These are phyloP conservation scores for Epichloe amarillans DNA, from an alignment of 2,329 filamentous ascomycete species.

Conservation along the genomic window DNA sequence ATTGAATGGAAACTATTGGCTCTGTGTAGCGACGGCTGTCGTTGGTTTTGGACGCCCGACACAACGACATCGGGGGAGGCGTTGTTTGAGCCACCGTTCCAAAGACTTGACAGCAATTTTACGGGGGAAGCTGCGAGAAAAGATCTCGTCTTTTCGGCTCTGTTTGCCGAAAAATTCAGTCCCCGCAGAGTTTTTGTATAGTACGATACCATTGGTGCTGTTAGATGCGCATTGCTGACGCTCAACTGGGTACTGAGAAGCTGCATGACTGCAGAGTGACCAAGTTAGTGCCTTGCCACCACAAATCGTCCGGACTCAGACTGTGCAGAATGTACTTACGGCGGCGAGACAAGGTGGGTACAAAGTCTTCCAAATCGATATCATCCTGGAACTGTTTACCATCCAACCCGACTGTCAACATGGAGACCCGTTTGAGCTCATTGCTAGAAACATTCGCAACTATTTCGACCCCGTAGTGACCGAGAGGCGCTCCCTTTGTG, in stretches of 20 bases:
- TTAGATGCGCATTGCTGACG: constrained; percentile 49
- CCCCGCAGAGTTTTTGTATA: constrained; percentile 66
- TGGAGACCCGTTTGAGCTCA: constrained; percentile 35
- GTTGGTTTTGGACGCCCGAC: constrained; percentile 24
- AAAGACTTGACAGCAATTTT: constrained; percentile 75
- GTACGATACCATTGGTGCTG: constrained; percentile 58
- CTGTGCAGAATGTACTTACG: constrained; percentile 34
- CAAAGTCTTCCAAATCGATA: constrained; percentile 56
- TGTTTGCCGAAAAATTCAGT: constrained; percentile 44
- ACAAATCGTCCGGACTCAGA: background rate
- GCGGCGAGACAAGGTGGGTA: constrained; percentile 61
- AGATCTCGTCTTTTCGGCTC: constrained; percentile 50
- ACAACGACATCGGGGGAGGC: constrained; percentile 14
- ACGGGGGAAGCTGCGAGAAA: constrained; percentile 76
- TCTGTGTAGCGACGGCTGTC: constrained; percentile 27
- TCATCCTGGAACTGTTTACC: constrained; percentile 63
- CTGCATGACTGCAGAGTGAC: constrained; percentile 46
- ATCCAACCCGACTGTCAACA: constrained; percentile 48
- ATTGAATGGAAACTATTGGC: constrained; percentile 39
- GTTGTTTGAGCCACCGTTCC: constrained; percentile 45
- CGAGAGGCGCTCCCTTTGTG: constrained; percentile 51
- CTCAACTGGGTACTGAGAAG: constrained; percentile 59
- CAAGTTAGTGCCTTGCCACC: background rate
- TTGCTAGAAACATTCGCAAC: constrained; percentile 47
- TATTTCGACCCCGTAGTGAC: constrained; percentile 59